A percentile compares a stretch with the other conserved stretches of the same genome.
phyloP scores from a whole-genome alignment of 2,329 filamentous ascomycete species.

The Fusarium zealandicum region DNA sequence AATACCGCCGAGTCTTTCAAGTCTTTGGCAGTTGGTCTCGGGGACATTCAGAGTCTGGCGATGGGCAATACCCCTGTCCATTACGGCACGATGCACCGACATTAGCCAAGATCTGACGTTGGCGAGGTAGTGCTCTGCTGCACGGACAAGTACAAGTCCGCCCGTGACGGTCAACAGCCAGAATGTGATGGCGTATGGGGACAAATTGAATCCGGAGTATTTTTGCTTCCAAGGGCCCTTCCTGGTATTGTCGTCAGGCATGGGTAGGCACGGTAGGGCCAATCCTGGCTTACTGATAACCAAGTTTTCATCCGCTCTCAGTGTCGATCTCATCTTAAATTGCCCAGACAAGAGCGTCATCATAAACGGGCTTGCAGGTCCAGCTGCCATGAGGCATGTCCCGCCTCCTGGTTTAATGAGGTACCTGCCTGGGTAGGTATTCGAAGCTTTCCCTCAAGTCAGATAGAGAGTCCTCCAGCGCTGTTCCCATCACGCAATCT shows the following conservation, averaged over 20 bases:
- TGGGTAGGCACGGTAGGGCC: constrained; percentile 23
- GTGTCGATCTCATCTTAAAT: constrained; percentile 24
- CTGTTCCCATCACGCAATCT: background rate
- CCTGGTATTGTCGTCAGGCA: constrained; percentile 11
- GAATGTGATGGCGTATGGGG: background rate
- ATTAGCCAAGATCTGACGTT: constrained; percentile 2
- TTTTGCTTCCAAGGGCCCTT: constrained; percentile 9
- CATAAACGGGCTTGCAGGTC: constrained; percentile 12
- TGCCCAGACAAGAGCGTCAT: constrained; percentile 28
- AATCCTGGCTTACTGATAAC: constrained; percentile 23
- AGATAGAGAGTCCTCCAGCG: background rate
- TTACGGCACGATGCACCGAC: background rate
- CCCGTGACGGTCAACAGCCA: background rate
- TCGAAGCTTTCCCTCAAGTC: constrained; percentile 4
- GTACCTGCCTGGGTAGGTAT: background rate
- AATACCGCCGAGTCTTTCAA: constrained; percentile 4
- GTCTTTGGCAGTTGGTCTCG: background rate
- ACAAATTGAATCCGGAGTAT: background rate
- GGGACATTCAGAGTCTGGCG: constrained; percentile 1
- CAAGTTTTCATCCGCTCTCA: constrained; percentile 31
- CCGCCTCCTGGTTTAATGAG: background rate
- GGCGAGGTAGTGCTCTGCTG: background rate
- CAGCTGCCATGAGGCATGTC: constrained; percentile 14
- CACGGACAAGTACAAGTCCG: background rate
- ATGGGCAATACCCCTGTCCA: background rate